A percentile compares a stretch with the other conserved stretches of the same genome.
Evolutionary conservation across 352 stramenopile species (phyloP).

Genomic region (Elongisporangium prolatum): DNA sequence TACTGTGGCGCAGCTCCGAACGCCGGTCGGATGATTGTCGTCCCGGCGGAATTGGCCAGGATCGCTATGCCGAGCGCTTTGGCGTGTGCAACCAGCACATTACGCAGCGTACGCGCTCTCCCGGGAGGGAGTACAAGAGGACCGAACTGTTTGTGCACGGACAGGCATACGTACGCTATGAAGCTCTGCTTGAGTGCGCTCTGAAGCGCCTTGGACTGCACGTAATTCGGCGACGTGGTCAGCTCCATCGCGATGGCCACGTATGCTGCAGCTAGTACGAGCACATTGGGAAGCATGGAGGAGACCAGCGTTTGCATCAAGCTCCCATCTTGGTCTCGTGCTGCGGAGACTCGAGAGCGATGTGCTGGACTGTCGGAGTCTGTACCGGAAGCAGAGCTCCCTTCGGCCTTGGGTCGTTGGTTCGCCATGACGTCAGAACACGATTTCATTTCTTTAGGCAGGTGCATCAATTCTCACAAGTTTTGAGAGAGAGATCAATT

Average conservation of each 20-base stretch:
- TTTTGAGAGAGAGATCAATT: background rate
- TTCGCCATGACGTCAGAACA: background rate
- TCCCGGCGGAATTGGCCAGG: slow-evolving; percentile 58
- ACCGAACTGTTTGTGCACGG: slow-evolving; percentile 35
- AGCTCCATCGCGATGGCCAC: slow-evolving; percentile 44
- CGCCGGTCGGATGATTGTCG: slow-evolving; percentile 52
- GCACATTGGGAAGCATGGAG: slow-evolving; percentile 25
- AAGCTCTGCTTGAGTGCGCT: slow-evolving; percentile 45
- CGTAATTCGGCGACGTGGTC: slow-evolving; percentile 44
- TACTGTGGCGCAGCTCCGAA: slow-evolving; percentile 52
- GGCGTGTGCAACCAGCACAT: slow-evolving; percentile 21
- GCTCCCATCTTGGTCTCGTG: background rate
- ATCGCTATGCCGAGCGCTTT: slow-evolving; percentile 49
- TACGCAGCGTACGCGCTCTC: slow-evolving; percentile 29
- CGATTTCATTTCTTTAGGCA: background rate
- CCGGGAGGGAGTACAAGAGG: slow-evolving; percentile 31
- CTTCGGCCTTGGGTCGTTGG: background rate
- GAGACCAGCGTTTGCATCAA: slow-evolving; percentile 11
- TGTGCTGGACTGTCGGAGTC: background rate
- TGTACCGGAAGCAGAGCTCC: background rate
- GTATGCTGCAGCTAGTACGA: slow-evolving; percentile 34
- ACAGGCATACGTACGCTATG: slow-evolving; percentile 56
- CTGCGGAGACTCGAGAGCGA: background rate
- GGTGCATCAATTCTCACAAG: background rate
- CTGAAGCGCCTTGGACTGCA: slow-evolving; percentile 40